Evolutionary conservation across 352 stramenopile genomes (phyloP).

Genomic region (Pythium sukuiense): DNA sequence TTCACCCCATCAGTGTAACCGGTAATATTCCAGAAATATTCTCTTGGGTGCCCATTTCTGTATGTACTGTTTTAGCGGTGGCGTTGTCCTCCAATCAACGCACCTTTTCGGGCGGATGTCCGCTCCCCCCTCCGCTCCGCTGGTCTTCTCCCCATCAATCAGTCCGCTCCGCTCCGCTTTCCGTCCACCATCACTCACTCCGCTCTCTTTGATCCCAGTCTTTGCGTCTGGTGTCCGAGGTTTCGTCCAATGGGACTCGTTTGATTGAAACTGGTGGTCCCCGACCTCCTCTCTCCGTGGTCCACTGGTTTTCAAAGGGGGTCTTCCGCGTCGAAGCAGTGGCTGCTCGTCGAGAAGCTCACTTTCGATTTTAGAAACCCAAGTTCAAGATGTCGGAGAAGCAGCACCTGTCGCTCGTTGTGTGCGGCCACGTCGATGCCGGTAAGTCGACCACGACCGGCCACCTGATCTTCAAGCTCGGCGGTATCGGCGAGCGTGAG

Average conservation of each 20-base stretch:
- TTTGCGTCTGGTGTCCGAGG: not conserved
- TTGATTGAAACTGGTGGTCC: conserved; percentile 25
- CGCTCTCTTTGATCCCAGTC: not conserved
- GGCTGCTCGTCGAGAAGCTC: not conserved
- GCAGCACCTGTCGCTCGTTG: conserved; percentile 86
- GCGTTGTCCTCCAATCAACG: not conserved
- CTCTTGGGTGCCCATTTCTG: not conserved
- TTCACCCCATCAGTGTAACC: not conserved
- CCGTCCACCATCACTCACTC: not conserved
- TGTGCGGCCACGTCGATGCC: conserved; percentile 96
- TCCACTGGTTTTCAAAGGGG: conserved; percentile 19
- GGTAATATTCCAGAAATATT: not conserved
- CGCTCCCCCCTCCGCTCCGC: not conserved
- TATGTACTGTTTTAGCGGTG: not conserved
- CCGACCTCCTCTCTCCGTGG: conserved; percentile 6
- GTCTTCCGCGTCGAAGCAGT: not conserved
- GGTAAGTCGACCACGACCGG: conserved; percentile 99
- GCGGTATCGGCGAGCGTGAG: conserved; percentile 97
- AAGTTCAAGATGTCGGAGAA: conserved; percentile 26
- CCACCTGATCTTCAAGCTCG: conserved; percentile 99
- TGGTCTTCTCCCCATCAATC: not conserved
- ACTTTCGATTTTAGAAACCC: conserved; percentile 1
- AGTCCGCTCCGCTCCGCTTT: conserved; percentile 1
- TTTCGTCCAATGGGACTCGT: conserved; percentile 17
- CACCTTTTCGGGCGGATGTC: not conserved